phyloP scores from a whole-genome alignment of 345 rosid genomes.

The Ricinus communis region DNA sequence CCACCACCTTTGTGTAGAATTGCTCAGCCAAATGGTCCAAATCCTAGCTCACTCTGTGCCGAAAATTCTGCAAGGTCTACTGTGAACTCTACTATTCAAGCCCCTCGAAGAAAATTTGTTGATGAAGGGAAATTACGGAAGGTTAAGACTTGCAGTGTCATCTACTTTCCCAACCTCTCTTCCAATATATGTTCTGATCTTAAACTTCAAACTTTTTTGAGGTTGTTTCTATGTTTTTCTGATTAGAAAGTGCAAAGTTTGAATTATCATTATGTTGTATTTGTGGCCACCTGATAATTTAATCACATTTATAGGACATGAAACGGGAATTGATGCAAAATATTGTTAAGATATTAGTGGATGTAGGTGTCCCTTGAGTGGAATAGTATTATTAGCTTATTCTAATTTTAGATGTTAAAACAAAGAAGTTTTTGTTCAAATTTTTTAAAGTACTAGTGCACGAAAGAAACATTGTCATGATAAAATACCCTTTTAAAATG shows the following conservation, averaged over 20 bases:
- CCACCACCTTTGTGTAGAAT: constrained; percentile 94
- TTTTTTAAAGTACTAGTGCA: background rate
- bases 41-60: constrained; percentile 40
- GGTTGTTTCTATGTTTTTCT: constrained; percentile 1
- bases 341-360: background rate
- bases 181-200: constrained; percentile 1
- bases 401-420: background rate
- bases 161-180: background rate
- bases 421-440: too few relatives aligned
- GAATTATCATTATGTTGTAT: too few relatives aligned
- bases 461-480: background rate
- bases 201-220: background rate
- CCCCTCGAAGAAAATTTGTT: constrained; percentile 94
- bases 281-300: background rate
- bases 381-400: background rate
- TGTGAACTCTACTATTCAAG: constrained; percentile 79
- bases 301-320: background rate
- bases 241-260: too few relatives aligned
- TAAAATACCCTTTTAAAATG: constrained; percentile 1
- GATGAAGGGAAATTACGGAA: constrained; percentile 98
- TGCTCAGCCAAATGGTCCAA: constrained; percentile 68
- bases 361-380: background rate
- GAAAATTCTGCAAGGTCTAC: constrained; percentile 73
- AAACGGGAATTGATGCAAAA: background rate
- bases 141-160: constrained; percentile 40